Evolutionary conservation across 2,329 filamentous ascomycete genomes (phyloP), one percentile per base, ranked within the genome.

Genomic region (Phoma herbarum): DNA sequence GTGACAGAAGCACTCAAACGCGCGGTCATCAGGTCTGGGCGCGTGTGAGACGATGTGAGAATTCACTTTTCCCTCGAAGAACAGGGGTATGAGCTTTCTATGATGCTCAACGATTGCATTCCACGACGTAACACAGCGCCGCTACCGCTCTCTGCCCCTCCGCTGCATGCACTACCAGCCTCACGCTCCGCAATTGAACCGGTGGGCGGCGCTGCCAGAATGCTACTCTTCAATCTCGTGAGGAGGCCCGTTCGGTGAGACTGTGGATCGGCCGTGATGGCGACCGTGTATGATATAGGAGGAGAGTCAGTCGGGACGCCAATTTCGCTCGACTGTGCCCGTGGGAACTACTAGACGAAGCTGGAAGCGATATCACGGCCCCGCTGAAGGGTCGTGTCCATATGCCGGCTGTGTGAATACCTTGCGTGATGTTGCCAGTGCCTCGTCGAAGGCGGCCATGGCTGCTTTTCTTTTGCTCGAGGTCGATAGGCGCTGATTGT

Each of bases 381-480:
- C 52, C 45, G 51, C 53, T 52, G 43, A 9, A 52, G 63, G 47
- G 47, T 58, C 60, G 59, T 55, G 63, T 61, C 18, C 43, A 42
- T 46, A 29, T 59, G 57, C 57, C 55, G 63, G 58, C 61, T 42
- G 47, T 25, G 39, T 11, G 39, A 49, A 44, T 26, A 58, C 59
- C 64, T 64, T 67, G 68, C 61, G 62, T 63, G 66, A 64, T 64
- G 60, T 60, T 67, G 63, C 43, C 59, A 61, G 60, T 61, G 60
- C 50, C 56, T 67, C 60, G 61, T 63, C 57, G 44, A 60, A 61
- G 58, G 55, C 63, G 59, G 64, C 64, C 65, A 67, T 67, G 64
- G 61, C 62, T 66, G 61, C 61, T 70, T 72, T 76, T 69, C 67
- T 75, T 74, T 75, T 75, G 70, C 67, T 65, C 50, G 62, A 71